Base-by-base conservation (phyloP, 345 rosid genomes). In the Rhizophora apiculata region DNA sequence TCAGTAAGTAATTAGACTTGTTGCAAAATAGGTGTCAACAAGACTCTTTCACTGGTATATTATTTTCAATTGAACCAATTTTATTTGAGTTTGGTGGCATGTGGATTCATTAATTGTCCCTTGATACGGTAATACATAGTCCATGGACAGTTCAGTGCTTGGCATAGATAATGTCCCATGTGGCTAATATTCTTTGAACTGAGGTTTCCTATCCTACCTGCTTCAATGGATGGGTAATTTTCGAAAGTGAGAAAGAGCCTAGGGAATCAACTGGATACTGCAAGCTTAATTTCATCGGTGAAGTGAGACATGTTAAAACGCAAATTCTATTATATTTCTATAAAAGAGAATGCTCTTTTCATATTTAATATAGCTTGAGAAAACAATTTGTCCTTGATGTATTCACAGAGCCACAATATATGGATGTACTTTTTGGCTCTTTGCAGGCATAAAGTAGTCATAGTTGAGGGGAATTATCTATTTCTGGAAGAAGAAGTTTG, bases 401-500 rank as follows among this genome's bases (percentile, higher is more conserved):
- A 62, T 43, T 26, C 36, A 52, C 30, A 13, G 57, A 69, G 18
- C 18, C 18, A 15, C 49, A 43, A 43, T 13, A 13, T 13, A 15
- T 43, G 49, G 49, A 43, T 43, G 3, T 54, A 52, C 48, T n/a
- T 63, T 56, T 26, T 57, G 64, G 32, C 29, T 57, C 51, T 76
- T 70, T 88, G 79, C 90, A 92, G 98, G 80, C 99, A 92, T 80
- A 90, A 87, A 76, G 89, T 95, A 74, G 84, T 88, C 67, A 80
- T 92, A 49, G 93, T 90, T 60, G 97, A 95, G 82, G 99, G 98
- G 64, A 89, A 95, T 79, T 92, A 92, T 72, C 69, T 95, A 9
- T 57, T 92, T 37, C 69, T 89, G 67, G 89, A 86, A 55, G 89
- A 78, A 18, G 97, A 87, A 69, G 63, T 63, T 75, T 92, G 98